These are phyloP conservation scores for Colletotrichum sp. DNA, from an alignment of 2,329 filamentous ascomycete species.

Conservation along the genomic window DNA sequence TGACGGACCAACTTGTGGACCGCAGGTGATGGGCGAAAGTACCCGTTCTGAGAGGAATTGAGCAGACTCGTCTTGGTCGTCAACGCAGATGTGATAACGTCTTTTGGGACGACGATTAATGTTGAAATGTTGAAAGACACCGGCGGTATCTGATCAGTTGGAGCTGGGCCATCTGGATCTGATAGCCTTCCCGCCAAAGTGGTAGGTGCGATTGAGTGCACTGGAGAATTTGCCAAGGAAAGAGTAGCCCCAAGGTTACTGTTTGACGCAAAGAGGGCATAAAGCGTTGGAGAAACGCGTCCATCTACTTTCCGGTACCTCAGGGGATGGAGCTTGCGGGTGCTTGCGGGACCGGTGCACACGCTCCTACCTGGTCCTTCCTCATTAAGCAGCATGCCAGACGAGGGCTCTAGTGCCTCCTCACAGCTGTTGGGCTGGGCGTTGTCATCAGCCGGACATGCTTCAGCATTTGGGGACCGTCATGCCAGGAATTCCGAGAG, in stretches of 20 bases:
- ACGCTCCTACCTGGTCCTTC: background rate
- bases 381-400: slow-evolving; percentile 6
- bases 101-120: background rate
- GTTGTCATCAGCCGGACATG: background rate
- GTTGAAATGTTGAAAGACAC: background rate
- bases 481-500: background rate
- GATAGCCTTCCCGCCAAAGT: background rate
- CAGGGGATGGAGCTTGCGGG: background rate
- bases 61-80: background rate
- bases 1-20: background rate
- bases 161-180: background rate
- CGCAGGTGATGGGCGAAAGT: background rate
- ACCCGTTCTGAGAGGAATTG: background rate
- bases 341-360: background rate
- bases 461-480: background rate
- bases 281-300: background rate
- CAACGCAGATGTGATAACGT: background rate
- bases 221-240: background rate
- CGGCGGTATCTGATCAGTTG: background rate
- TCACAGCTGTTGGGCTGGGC: background rate
- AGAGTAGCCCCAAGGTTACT: background rate
- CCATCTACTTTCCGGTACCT: background rate
- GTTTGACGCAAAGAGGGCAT: background rate
- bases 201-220: background rate
- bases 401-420: background rate